Evolutionary conservation across 108 stramenopile species (phyloP), one percentile per base, ranked within the genome.

Genomic region (Cyclostephanos tholiformis): DNA sequence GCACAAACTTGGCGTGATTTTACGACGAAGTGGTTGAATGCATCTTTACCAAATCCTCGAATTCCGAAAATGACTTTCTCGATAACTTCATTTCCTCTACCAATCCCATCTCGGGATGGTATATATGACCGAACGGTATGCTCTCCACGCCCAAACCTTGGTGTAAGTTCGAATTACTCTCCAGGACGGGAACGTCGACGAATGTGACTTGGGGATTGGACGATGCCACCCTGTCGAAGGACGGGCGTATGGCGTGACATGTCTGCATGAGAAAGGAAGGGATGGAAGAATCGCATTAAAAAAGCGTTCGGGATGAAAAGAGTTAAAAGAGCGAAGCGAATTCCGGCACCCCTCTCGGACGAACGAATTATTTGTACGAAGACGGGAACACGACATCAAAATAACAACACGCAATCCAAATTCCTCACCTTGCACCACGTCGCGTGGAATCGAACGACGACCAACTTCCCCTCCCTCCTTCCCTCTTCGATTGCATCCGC

Each of bases 151-250:
- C 83, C 10, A 90, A 66, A 35, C 92, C 92, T 77, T 90, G 85
- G 63, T 91, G 89, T 2, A 94, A 74, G 29, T 77, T 76, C 23
- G 89, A 72, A 71, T 89, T 91, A 20, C 84, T 75, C 49, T 77
- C 67, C 22, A 88, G 76, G 9, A 94, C 86, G 4, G 92, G 92
- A 30, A 91, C 87, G 46, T 94, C 82, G 16, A 90, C 72, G 65
- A 89, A 91, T 35, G 86, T 85, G 32, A 87, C 69, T 6, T 84
- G 30, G 11, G 75, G 75, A 53, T 85, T 72, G 23, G 65, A 61
- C 14, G 38, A 36, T 9, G 87, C 87, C 50, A 83, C 59, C 43
- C 72, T 80, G 60, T 86, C 74, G 64, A 83, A 90, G 22, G 63
- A 53, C 6, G 89, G 87, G 3, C 82, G 72, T 6, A 90, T 77